These are phyloP conservation scores for Alloteropsis angusta DNA, from an alignment of 202 grass and related monocot species.

Conservation along the genomic window DNA sequence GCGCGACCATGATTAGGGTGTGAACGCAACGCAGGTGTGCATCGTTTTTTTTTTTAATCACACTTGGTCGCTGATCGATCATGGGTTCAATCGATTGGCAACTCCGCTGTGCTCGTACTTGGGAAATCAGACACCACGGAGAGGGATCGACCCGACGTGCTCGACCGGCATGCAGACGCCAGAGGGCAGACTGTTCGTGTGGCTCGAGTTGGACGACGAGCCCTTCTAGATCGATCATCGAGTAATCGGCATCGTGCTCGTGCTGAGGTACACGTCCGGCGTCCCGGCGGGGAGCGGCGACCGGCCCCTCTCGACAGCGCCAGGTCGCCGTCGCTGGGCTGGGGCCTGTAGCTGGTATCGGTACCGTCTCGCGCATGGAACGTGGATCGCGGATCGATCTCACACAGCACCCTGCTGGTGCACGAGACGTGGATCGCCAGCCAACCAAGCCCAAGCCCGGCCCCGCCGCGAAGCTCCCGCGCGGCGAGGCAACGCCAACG, in stretches of 20 bases:
- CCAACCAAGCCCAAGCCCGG: neutral
- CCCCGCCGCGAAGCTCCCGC: neutral
- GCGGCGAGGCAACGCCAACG: neutral
- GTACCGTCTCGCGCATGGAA: constrained; percentile 21
- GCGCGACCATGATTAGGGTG: too few relatives aligned
- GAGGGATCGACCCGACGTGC: neutral
- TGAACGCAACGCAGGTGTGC: neutral
- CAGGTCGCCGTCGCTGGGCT: neutral
- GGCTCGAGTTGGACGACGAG: neutral
- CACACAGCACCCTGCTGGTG: neutral
- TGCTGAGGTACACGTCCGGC: neutral
- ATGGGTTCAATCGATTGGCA: neutral
- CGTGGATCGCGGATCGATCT: neutral
- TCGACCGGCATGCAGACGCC: too few relatives aligned
- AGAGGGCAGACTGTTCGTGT: neutral
- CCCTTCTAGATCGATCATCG: neutral
- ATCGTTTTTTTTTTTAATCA: too few relatives aligned
- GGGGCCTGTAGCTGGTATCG: neutral
- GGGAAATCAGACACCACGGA: neutral
- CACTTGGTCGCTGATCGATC: neutral
- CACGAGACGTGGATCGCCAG: neutral
- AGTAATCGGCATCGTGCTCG: neutral
- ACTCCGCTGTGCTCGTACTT: neutral
- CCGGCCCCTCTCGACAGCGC: neutral
- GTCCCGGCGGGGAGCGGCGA: neutral